Conservation (phyloP, 2,329 filamentous ascomycete genomes). For the Clarireedia sp. region DNA sequence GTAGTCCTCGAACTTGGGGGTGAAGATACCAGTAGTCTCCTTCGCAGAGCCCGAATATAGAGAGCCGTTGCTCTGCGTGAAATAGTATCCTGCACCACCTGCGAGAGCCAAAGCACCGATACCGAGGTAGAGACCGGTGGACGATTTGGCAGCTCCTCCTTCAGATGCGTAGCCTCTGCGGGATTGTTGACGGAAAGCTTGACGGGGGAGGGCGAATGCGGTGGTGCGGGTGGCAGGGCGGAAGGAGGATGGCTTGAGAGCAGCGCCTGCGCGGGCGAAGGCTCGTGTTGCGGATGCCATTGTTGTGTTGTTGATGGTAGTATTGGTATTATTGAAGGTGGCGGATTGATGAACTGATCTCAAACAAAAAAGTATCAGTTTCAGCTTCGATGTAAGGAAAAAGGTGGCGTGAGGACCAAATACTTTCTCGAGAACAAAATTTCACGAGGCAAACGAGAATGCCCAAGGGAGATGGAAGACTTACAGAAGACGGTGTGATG, state of each 20-base stretch:
- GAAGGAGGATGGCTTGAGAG: constrained; percentile 32
- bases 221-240: constrained; percentile 49
- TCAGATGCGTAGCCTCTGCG: constrained; percentile 76
- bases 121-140: constrained; percentile 46
- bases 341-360: background rate
- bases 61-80: constrained; percentile 45
- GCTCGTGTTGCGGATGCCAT: constrained; percentile 27
- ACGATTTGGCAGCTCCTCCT: constrained; percentile 45
- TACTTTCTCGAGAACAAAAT: too few relatives aligned
- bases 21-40: constrained; percentile 48
- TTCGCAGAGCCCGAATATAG: constrained; percentile 30
- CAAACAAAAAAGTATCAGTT: too few relatives aligned
- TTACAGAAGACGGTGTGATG: too few relatives aligned
- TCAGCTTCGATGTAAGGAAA: too few relatives aligned
- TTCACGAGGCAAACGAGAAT: too few relatives aligned
- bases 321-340: constrained; percentile 8
- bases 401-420: too few relatives aligned
- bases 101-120: constrained; percentile 52
- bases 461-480: too few relatives aligned
- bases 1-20: constrained; percentile 78
- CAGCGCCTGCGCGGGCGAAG: constrained; percentile 33
- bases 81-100: constrained; percentile 59
- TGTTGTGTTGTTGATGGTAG: background rate
- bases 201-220: constrained; percentile 52
- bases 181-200: constrained; percentile 64